Evolutionary conservation across 257 asterid genomes (phyloP).

Genomic region (Haberlea rhodopensis): DNA sequence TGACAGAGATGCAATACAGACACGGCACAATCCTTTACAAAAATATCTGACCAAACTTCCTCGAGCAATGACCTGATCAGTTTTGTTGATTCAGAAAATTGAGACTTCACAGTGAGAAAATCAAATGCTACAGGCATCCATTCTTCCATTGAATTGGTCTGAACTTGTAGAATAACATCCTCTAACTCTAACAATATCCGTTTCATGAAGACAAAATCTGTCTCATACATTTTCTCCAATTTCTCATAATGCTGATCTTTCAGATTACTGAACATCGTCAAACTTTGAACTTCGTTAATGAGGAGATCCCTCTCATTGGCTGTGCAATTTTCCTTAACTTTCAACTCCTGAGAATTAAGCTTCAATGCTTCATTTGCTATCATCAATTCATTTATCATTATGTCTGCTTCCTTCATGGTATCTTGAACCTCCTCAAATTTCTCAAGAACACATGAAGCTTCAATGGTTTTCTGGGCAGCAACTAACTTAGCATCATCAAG

Average conservation of each 20-base stretch:
- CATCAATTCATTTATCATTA: constrained; percentile 82
- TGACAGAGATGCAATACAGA: constrained; percentile 91
- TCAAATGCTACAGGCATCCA: constrained; percentile 46
- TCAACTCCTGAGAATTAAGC: constrained; percentile 52
- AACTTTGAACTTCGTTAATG: constrained; percentile 47
- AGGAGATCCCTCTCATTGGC: constrained; percentile 45
- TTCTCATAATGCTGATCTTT: constrained; percentile 48
- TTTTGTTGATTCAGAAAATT: constrained; percentile 47
- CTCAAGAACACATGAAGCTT: constrained; percentile 75
- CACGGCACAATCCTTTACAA: constrained; percentile 77
- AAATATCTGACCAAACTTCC: constrained; percentile 89
- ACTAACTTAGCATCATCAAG: constrained; percentile 69
- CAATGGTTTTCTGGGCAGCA: constrained; percentile 79
- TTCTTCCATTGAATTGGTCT: constrained; percentile 45
- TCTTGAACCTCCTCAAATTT: constrained; percentile 93
- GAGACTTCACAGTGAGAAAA: constrained; percentile 48
- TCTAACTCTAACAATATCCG: constrained; percentile 59
- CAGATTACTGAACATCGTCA: constrained; percentile 48
- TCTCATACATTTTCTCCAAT: constrained; percentile 45
- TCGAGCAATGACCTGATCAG: constrained; percentile 61
- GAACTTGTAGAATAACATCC: constrained; percentile 50
- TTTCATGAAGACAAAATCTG: constrained; percentile 52
- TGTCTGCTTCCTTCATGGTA: constrained; percentile 85
- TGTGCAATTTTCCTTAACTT: constrained; percentile 46
- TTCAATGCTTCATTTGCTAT: constrained; percentile 81